Percentiles rank a stretch among this genome's conserved stretches.
These are phyloP conservation scores for Yamadazyma triangularis DNA, from an alignment of 1,139 yeast species.

Conservation along the genomic window DNA sequence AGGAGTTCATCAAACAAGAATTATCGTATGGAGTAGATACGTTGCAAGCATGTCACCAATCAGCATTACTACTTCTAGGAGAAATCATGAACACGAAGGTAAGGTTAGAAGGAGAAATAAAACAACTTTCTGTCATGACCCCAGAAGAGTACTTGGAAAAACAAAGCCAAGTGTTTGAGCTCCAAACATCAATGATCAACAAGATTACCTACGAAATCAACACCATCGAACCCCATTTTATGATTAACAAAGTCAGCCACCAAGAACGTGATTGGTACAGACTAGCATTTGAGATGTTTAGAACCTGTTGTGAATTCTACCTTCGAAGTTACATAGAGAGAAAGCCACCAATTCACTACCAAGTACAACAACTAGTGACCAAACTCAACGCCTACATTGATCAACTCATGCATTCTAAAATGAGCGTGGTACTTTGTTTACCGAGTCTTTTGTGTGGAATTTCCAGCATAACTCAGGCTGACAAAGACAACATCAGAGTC, in stretches of 20 bases:
- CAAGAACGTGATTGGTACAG: too few relatives aligned
- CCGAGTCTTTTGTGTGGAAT: slow-evolving; percentile 22
- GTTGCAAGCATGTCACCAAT: slow-evolving; percentile 19
- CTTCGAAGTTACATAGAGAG: slow-evolving; percentile 7
- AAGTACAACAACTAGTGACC: slow-evolving; percentile 2
- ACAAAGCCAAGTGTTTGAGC: too few relatives aligned
- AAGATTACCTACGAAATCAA: too few relatives aligned
- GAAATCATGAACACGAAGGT: slow-evolving; percentile 16
- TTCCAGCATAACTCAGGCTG: slow-evolving; percentile 16
- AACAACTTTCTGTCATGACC: too few relatives aligned
- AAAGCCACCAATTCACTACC: slow-evolving; percentile 7
- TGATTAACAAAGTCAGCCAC: too few relatives aligned
- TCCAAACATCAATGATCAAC: too few relatives aligned
- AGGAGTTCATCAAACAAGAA: slow-evolving; percentile 7
- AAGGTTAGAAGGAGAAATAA: too few relatives aligned
- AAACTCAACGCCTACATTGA: slow-evolving; percentile 6
- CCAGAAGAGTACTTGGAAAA: too few relatives aligned
- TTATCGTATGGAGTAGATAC: slow-evolving; percentile 21
- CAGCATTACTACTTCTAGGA: slow-evolving; percentile 13
- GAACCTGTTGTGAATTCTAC: slow-evolving; percentile 5
- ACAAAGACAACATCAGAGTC: slow-evolving; percentile 9
- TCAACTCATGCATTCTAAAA: slow-evolving; percentile 6
- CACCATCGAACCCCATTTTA: too few relatives aligned
- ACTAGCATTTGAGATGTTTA: slow-evolving; percentile 6
- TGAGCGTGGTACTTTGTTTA: slow-evolving; percentile 8